Evolutionary conservation across 495 filamentous ascomycete species (phyloP), one percentile per base, ranked within the genome.

Genomic region (Tuber calosporum): DNA sequence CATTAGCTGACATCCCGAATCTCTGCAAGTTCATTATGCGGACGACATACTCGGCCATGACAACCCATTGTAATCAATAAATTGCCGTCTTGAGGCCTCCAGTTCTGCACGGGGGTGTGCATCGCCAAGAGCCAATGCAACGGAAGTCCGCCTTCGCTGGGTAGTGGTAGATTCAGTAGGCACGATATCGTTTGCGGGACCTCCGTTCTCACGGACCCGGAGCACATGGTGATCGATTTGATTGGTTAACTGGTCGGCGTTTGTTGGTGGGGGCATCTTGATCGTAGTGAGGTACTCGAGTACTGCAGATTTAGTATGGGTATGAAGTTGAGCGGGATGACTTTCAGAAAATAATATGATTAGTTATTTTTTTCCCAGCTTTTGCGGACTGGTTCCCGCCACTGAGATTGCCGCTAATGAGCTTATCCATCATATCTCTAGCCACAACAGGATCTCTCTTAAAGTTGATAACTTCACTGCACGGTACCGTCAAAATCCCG

Each of bases 11-110:
- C 40, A 40, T 11, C 26, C 40, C 37, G 66, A 37, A 19, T 22
- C 37, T 41, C 68, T 13, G 6, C 34, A 8, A 45, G 70, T 34
- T 34, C 26, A 41, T 43, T 4, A 67, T 30, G 66, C 34, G 45
- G 48, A 37, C 71, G 20, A 79, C 86, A 72, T 82, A 89, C 88
- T 90, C 34, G 90, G 90, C 81, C 90, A 88, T 76, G 88, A 90
- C 38, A 93, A 83, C 22, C 90, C 90, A 82, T 92, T 89, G 74
- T 91, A 91, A 82, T 93, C 90, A 74, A 92, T 88, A 48, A 90
- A 87, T 58, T 89, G 90, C 40, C 77, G 79, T 1, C 79, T 45
- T 22, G 77, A 79, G 48, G 76, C 70, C 41, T 77, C 72, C 34
- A 75, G 75, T 34, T 62, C 53, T 6, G 53, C 53, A 4, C 53